Base-by-base conservation (phyloP, 306 rosid species). In the Dalbergia cultrata region DNA sequence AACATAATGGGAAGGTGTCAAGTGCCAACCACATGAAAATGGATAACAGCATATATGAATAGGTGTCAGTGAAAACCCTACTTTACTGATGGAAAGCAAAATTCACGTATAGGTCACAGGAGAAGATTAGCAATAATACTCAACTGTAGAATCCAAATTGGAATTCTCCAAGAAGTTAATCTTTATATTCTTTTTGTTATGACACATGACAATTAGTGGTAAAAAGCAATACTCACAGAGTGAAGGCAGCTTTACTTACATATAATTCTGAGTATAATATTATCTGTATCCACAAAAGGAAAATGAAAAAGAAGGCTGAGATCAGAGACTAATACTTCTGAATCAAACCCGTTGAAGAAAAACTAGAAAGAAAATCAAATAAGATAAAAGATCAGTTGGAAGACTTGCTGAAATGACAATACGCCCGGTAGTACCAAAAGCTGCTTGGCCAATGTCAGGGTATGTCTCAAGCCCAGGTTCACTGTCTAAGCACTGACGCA, bases 391-490 rank as follows among this genome's bases (percentile, higher is more conserved):
- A 67, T 41, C 2, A 21, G 64, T 8, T 60, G 31, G 9, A 7
- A 59, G 19, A 84, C 90, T 70, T 54, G 92, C 98, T 26, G 97
- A 95, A 80, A 95, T 90, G 84, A 47, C 6, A 22, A 95, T 67
- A 53, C 98, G 89, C 17, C 98, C 98, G 5, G 60, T 13, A 33
- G 88, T 67, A 35, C 98, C 98, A 81, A 95, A 95, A 59, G 98
- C 98, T 37, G 97, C 97, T 70, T 91, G 94, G 74, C 98, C 98
- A 82, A 95, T 86, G 73, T 95, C 98, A 5, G 98, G 98, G 85
- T 92, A 95, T 19, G 98, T 95, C 79, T 92, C 97, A 31, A 95
- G 91, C 5, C 92, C 98, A 34, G 98, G 94, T 68, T 82, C 75
- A 52, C 98, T 96, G 47, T 96, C 99, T 84, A 96, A 85, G 84